Base-by-base conservation (phyloP, 805 yeast species). In the Myxozyma neglecta region DNA sequence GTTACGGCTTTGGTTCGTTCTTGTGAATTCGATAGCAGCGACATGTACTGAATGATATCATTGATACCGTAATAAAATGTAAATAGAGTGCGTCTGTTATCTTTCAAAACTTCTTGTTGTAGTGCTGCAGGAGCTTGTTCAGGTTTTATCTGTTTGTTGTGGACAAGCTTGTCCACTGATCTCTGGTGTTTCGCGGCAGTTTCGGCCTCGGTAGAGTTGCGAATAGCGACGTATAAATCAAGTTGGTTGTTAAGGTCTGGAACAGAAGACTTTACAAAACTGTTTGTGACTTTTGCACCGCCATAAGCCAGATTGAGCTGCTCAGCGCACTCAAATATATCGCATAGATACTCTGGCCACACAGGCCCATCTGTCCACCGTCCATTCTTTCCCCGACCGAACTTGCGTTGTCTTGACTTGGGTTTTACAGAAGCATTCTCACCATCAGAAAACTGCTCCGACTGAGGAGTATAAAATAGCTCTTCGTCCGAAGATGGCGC, bases 361-460 rank as follows among this genome's bases (percentile, higher is more conserved):
- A 64, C 63, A 6, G 57, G 60, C 18, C 67, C 67, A 40, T 64
- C 55, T 6, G 59, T 35, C 67, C 67, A 64, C 35, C 67, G 58
- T 9, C 67, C 67, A 34, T 32, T 51, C 34, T 11, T n/a, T 9
- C 67, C 67, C 3, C 39, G 39, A 20, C 67, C 67, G 32, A 34
- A 55, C 45, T 34, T 46, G 40, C 58, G 62, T 44, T 53, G 58
- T 11, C 65, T 51, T n/a, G 53, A 7, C 40, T 37, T 50, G 16
- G 34, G 13, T 11, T 37, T 16, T 7, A 16, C 44, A 14, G n/a
- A 32, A 13, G 35, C 34, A 34, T 13, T 34, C 13, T n/a, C 6
- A 10, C 14, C 14, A 14, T 20, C 24, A 11, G 16, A 10, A 24
- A 5, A 6, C 39, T 14, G 7, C 13, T 9, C 35, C 29, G 13